Percentiles rank a stretch among this genome's conserved stretches.
phyloP scores from a whole-genome alignment of 129 eudicot species.

The Calendula officinalis region DNA sequence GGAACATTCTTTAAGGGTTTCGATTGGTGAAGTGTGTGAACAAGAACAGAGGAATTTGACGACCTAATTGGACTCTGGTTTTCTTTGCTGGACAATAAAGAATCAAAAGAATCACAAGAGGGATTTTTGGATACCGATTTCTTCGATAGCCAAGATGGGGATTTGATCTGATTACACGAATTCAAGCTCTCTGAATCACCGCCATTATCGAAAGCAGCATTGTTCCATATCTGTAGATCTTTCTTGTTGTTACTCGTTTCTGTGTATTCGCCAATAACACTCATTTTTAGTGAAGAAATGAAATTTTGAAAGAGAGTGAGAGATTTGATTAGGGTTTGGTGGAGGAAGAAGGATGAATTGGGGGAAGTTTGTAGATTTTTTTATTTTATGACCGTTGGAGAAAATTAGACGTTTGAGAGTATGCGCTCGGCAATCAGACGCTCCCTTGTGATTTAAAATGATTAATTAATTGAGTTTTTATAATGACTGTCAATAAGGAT shows the following conservation, averaged over 20 bases:
- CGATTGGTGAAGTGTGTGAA: conserved; percentile 17
- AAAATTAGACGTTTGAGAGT: conserved; percentile 45
- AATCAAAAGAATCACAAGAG: conserved; percentile 43
- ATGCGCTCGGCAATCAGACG: conserved; percentile 48
- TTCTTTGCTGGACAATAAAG: conserved; percentile 64
- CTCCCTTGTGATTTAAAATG: conserved; percentile 55
- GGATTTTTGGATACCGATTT: conserved; percentile 27
- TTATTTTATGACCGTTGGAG: conserved; percentile 76
- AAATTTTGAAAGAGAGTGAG: conserved; percentile 13
- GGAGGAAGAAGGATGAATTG: conserved; percentile 13
- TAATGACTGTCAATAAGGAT: no score
- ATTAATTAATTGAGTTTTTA: no score
- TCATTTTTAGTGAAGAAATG: conserved; percentile 42
- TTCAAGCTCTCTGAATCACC: conserved; percentile 35
- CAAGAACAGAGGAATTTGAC: conserved; percentile 26
- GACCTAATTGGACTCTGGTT: conserved; percentile 50
- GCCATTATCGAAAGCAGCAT: conserved; percentile 73
- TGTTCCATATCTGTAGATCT: conserved; percentile 83
- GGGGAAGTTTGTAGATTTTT: conserved; percentile 25
- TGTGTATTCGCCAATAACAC: conserved; percentile 50
- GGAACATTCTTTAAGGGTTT: conserved; percentile 21
- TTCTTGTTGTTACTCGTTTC: conserved; percentile 39
- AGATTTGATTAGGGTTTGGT: conserved; percentile 21
- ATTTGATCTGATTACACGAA: conserved; percentile 17
- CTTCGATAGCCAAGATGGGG: conserved; percentile 36